These are phyloP conservation scores for Colletotrichum costaricense DNA, from an alignment of 2,329 filamentous ascomycete genomes.

Conservation along the genomic window DNA sequence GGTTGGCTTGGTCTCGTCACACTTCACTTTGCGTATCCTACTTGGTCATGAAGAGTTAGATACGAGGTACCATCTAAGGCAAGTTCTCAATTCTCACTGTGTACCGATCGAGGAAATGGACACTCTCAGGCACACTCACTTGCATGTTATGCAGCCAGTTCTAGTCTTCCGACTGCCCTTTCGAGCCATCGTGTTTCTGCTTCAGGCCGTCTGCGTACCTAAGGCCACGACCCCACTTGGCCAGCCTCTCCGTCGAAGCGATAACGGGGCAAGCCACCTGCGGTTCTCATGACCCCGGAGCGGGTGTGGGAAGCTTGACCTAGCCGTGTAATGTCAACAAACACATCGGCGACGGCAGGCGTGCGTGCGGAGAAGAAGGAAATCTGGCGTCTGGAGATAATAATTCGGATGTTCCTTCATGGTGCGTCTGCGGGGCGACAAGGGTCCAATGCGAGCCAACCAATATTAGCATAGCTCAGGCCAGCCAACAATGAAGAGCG, in stretches of 20 bases:
- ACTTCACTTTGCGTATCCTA: constrained; percentile 67
- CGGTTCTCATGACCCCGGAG: background rate
- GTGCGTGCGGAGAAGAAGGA: background rate
- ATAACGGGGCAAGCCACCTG: background rate
- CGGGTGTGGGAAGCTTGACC: background rate
- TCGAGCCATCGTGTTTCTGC: constrained; percentile 9
- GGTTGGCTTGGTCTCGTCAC: constrained; percentile 64
- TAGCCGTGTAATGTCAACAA: background rate
- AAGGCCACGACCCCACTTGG: background rate
- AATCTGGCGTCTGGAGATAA: background rate
- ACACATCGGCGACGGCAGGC: background rate
- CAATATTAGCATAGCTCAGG: constrained; percentile 24
- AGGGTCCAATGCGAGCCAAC: background rate
- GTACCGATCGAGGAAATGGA: background rate
- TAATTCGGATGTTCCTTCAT: background rate
- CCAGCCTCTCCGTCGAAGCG: background rate
- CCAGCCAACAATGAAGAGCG: background rate
- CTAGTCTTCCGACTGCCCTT: constrained; percentile 49
- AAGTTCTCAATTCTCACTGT: background rate
- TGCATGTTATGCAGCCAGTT: constrained; percentile 66
- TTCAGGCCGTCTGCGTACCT: background rate
- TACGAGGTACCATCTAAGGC: background rate
- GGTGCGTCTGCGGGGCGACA: background rate
- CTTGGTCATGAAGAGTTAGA: background rate
- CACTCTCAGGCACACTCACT: constrained; percentile 46